Evolutionary conservation across 148 eudicot genomes (phyloP).

Genomic region (Rhododendron henanense): DNA sequence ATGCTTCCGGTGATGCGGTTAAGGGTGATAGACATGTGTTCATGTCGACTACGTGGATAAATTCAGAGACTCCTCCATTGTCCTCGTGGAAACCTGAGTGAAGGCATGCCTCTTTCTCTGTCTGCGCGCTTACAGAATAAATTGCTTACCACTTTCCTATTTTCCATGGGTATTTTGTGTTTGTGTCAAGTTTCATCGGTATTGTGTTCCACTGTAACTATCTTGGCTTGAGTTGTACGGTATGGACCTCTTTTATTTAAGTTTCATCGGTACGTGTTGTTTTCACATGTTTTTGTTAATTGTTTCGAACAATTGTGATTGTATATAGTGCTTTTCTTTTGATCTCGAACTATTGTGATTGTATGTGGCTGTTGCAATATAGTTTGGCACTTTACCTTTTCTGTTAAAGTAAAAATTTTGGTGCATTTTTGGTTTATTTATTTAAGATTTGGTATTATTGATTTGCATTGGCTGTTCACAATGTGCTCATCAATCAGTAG

Average conservation of each 20-base stretch:
- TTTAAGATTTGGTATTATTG: too few relatives aligned
- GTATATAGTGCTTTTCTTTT: too few relatives aligned
- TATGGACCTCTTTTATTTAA: neutral
- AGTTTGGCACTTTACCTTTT: too few relatives aligned
- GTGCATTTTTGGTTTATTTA: too few relatives aligned
- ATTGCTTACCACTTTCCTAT: neutral
- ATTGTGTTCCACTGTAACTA: neutral
- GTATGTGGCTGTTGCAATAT: too few relatives aligned
- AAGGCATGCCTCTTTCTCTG: neutral
- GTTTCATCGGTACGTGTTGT: too few relatives aligned
- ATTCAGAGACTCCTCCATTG: conserved; percentile 9
- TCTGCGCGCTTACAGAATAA: neutral
- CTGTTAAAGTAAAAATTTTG: too few relatives aligned
- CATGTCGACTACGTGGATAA: neutral
- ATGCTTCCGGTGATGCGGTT: neutral
- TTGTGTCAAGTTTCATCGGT: neutral
- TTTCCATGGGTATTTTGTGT: neutral
- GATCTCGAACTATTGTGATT: too few relatives aligned
- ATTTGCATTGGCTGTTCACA: too few relatives aligned
- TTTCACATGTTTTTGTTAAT: too few relatives aligned
- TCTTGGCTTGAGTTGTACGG: neutral
- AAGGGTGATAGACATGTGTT: neutral
- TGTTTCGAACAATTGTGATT: too few relatives aligned
- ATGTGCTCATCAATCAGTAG: too few relatives aligned
- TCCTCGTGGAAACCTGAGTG: neutral